phyloP scores from a whole-genome alignment of 805 yeast species.

The Debaryomyces castellii region DNA sequence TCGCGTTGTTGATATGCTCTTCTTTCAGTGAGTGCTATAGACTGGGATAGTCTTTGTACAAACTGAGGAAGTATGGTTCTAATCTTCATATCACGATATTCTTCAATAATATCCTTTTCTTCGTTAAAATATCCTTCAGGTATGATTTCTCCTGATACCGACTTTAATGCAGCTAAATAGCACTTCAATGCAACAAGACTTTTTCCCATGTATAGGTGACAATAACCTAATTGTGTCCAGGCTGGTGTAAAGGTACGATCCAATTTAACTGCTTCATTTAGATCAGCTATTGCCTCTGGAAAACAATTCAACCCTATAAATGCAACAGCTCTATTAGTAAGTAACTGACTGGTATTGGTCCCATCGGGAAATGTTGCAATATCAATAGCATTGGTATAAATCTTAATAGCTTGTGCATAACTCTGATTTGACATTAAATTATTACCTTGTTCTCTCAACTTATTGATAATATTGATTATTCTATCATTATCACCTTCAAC shows the following conservation, averaged over 20 bases:
- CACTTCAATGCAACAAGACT: conserved; percentile 32
- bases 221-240: conserved; percentile 45
- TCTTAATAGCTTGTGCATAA: conserved; percentile 39
- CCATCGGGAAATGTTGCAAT: conserved; percentile 14
- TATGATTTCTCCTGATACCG: conserved; percentile 28
- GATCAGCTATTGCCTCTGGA: conserved; percentile 37
- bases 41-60: conserved; percentile 32
- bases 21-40: conserved; percentile 34
- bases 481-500: conserved; percentile 2
- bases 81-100: conserved; percentile 22
- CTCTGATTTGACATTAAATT: conserved; percentile 35
- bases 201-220: conserved; percentile 40
- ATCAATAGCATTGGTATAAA: conserved; percentile 37
- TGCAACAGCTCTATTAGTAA: conserved; percentile 41
- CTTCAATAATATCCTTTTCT: conserved; percentile 10
- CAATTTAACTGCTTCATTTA: conserved; percentile 27
- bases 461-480: conserved; percentile 8
- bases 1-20: conserved; percentile 38
- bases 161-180: conserved; percentile 30
- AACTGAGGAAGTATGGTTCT: conserved; percentile 36
- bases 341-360: conserved; percentile 27
- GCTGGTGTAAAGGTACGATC: conserved; percentile 40
- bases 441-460: conserved; percentile 40
- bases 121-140: conserved; percentile 21
- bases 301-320: conserved; percentile 41